Base-by-base conservation (phyloP, 495 filamentous ascomycete genomes). In the Endocarpon pusillum region DNA sequence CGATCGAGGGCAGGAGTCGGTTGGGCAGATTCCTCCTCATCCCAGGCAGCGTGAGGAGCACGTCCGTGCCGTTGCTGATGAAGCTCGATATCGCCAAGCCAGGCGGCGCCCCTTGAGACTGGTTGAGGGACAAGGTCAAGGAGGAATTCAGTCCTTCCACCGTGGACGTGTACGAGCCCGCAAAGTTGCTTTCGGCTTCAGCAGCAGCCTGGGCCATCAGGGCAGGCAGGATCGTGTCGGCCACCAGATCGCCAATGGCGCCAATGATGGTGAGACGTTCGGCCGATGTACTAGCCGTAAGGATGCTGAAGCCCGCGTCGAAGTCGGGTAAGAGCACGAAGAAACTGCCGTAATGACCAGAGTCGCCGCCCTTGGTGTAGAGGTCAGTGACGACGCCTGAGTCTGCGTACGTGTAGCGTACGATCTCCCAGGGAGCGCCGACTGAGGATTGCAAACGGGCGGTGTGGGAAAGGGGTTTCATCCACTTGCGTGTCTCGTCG, bases 381-480 rank as follows among this genome's bases (percentile, higher is more conserved):
- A 65, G 38, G 33, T 58, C 48, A 1, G 50, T 58, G 32, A 57
- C 41, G 2, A 44, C 34, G 11, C 44, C 42, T 2, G 47, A 40
- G 5, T 32, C 30, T 2, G 42, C 33, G 34, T 57, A 39, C 1
- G 44, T 35, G 42, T 54, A 58, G 8, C 55, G 43, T 41, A 57
- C 17, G 21, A 57, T 55, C 50, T 35, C 59, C 59, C 19, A 60
- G 45, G 12, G 37, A 10, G 30, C 23, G 15, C 49, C 51, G 23
- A 55, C 38, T 8, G 57, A 53, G 19, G 58, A 48, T 12, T 44
- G 42, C 0, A 64, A 44, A 21, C 59, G 57, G 3, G 69, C 54
- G 2, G 68, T 70, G 16, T 65, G 52, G 0, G 57, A 41, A 4
- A 39, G 28, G 0, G 71, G 73, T 38, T 73, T 71, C 30, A 78